These are phyloP conservation scores for Sisymbrium irio DNA, from an alignment of 345 rosid genomes.

Conservation along the genomic window DNA sequence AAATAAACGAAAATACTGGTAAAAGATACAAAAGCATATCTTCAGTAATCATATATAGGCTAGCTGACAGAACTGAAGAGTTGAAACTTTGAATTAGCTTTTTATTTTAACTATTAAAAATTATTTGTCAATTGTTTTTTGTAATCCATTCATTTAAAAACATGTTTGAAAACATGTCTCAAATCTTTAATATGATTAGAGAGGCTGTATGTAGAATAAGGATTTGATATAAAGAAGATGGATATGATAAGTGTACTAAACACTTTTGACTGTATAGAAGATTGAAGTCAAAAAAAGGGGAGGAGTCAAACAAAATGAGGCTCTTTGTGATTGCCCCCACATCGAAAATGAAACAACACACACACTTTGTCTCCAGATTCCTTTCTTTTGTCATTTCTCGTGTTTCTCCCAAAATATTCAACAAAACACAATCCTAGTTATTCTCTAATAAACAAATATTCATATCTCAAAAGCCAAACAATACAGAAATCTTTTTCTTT, in stretches of 20 bases:
- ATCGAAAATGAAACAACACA: conserved; percentile 68
- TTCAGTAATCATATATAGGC: not conserved
- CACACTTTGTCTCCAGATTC: conserved; percentile 57
- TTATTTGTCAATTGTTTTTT: not conserved
- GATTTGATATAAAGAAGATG: conserved; percentile 12
- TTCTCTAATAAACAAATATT: not conserved
- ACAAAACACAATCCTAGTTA: conserved; percentile 24
- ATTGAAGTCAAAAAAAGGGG: conserved; percentile 54
- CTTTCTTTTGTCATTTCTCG: conserved; percentile 47
- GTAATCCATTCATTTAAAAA: not conserved
- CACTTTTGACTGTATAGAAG: conserved; percentile 26
- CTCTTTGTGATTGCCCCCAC: conserved; percentile 45
- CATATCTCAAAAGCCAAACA: not conserved
- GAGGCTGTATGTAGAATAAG: conserved; percentile 16
- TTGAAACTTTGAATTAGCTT: not conserved
- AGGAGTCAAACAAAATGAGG: conserved; percentile 48
- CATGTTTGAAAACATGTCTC: not conserved
- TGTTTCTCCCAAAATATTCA: conserved; percentile 34
- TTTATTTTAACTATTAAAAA: not conserved
- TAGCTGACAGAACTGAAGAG: too few relatives aligned
- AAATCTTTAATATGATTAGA: not conserved
- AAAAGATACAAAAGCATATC: not conserved
- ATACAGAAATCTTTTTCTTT: too few relatives aligned
- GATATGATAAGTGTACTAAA: conserved; percentile 8
- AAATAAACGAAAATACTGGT: not conserved